These are phyloP conservation scores for Pythium dissimile DNA, from an alignment of 352 stramenopile species.

Conservation along the genomic window DNA sequence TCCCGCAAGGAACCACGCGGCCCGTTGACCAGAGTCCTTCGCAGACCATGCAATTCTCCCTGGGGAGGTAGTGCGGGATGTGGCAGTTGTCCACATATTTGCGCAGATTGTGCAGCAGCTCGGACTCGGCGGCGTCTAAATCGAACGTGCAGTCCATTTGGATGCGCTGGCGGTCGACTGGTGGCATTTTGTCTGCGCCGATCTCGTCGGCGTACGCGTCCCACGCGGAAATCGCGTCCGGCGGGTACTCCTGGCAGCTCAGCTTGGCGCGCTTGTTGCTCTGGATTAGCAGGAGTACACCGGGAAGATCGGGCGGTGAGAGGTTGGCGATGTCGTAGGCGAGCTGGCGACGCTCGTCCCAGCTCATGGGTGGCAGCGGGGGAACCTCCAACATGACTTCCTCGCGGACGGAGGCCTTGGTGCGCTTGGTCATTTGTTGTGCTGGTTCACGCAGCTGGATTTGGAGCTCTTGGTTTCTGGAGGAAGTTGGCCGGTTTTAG, in stretches of 20 bases:
- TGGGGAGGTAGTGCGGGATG: constrained; percentile 65
- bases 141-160: constrained; percentile 63
- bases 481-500: neutral
- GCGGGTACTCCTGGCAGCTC: constrained; percentile 18
- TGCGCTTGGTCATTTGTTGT: constrained; percentile 17
- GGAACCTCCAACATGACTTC: neutral
- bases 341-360: constrained; percentile 67
- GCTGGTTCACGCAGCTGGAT: neutral
- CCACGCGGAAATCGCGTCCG: constrained; percentile 19
- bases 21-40: constrained; percentile 81
- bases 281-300: constrained; percentile 61
- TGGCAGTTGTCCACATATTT: constrained; percentile 80
- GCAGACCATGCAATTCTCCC: constrained; percentile 77
- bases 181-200: constrained; percentile 10
- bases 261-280: constrained; percentile 5
- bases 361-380: constrained; percentile 28
- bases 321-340: constrained; percentile 67
- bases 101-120: constrained; percentile 54
- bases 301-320: constrained; percentile 57
- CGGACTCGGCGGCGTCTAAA: constrained; percentile 50
- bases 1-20: constrained; percentile 60
- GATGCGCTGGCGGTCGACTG: constrained; percentile 17
- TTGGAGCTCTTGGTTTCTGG: too few species aligned
- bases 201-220: constrained; percentile 17
- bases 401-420: neutral